Evolutionary conservation across 2,329 filamentous ascomycete species (phyloP).

Genomic region (Verticillium klebahnii): DNA sequence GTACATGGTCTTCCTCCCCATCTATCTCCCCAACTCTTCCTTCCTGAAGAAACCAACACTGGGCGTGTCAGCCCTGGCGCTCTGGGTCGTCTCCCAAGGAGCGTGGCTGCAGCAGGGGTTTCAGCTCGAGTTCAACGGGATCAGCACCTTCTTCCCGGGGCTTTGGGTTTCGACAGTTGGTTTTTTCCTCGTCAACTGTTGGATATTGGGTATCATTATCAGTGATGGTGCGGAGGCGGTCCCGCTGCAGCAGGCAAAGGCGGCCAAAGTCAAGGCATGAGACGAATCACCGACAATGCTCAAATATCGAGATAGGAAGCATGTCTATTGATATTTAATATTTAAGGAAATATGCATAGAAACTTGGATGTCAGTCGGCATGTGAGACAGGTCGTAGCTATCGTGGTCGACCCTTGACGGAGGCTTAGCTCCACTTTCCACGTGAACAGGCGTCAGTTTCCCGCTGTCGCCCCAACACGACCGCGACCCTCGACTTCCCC

Average conservation of each 20-base stretch:
- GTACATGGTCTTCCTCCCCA: constrained; percentile 91
- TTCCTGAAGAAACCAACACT: constrained; percentile 56
- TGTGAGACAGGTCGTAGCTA: not conserved
- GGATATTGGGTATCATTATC: constrained; percentile 79
- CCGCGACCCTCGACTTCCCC: constrained; percentile 8
- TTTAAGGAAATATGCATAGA: no score
- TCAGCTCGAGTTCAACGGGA: constrained; percentile 72
- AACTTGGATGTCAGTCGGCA: no score
- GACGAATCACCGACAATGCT: not conserved
- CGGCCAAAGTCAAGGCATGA: not conserved
- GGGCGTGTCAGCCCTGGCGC: constrained; percentile 58
- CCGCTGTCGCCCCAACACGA: constrained; percentile 5
- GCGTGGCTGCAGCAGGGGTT: constrained; percentile 74
- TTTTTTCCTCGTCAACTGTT: constrained; percentile 85
- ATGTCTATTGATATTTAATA: not conserved
- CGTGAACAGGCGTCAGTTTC: constrained; percentile 17
- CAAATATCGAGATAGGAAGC: not conserved
- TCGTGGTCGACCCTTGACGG: not conserved
- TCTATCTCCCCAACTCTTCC: constrained; percentile 80
- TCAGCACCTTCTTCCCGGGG: constrained; percentile 79
- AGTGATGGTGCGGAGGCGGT: constrained; percentile 47
- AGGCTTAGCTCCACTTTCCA: constrained; percentile 1
- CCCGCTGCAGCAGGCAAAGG: not conserved
- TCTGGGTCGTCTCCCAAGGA: constrained; percentile 76
- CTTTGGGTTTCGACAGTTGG: constrained; percentile 69